A percentile compares a stretch with the other conserved stretches of the same genome.
phyloP scores from a whole-genome alignment of 2,329 filamentous ascomycete genomes.

The Claviceps paspali region DNA sequence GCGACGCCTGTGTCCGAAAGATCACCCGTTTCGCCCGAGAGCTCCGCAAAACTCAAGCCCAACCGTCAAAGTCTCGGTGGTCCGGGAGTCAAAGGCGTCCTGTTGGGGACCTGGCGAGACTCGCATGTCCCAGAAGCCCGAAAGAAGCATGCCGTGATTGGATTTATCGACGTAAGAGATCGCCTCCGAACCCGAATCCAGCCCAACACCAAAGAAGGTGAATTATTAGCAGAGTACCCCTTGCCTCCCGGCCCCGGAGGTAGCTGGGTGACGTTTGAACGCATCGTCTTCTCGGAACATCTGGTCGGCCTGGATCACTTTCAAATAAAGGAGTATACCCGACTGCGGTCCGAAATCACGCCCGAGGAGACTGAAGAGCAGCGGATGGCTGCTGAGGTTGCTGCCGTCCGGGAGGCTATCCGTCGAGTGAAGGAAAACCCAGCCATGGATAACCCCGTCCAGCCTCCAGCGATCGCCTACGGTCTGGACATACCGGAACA shows the following conservation, averaged over 20 bases:
- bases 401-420: constrained; percentile 31
- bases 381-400: constrained; percentile 21
- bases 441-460: constrained; percentile 24
- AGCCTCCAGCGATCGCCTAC: constrained; percentile 33
- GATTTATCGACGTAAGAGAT: constrained; percentile 47
- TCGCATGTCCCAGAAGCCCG: constrained; percentile 32
- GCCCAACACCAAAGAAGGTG: constrained; percentile 30
- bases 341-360: constrained; percentile 27
- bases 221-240: constrained; percentile 30
- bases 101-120: constrained; percentile 46
- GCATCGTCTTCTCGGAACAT: constrained; percentile 42
- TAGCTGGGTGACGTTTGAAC: constrained; percentile 49
- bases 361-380: constrained; percentile 23
- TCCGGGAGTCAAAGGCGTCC: constrained; percentile 27
- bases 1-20: constrained; percentile 16
- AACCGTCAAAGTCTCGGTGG: constrained; percentile 12
- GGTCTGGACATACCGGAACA: constrained; percentile 33
- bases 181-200: constrained; percentile 45
- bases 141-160: constrained; percentile 43
- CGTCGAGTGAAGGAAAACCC: constrained; percentile 28
- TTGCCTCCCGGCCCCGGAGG: constrained; percentile 43
- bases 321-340: constrained; percentile 48
- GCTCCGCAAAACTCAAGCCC: constrained; percentile 13
- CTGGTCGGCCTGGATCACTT: constrained; percentile 39
- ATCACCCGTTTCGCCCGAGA: constrained; percentile 8